Base-by-base conservation (phyloP, 1,139 yeast genomes). In the Debaryomyces psychrophilus region DNA sequence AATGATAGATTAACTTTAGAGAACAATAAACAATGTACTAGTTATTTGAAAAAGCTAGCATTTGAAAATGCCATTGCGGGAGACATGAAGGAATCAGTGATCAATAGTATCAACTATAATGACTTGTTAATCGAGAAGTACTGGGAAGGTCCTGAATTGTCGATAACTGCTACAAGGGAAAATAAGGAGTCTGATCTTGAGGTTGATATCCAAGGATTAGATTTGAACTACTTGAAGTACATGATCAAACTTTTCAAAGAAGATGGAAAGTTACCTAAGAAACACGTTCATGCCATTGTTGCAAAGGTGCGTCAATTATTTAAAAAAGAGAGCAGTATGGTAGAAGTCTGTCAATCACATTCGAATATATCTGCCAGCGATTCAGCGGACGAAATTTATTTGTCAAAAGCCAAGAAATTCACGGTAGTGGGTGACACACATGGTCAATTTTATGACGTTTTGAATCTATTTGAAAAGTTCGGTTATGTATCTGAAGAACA, bases 371-470 rank as follows among this genome's bases (percentile, higher is more conserved):
- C 48, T 14, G 11, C 36, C n/a, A 33, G n/a, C 5, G 15, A 44
- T n/a, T 41, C 51, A 1, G 22, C 33, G 7, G 66, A 60, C 40
- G 58, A 52, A 29, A 55, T 68, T 7, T 20, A 63, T 5, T 57
- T 69, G 40, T 49, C 55, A 4, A 55, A 57, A 17, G 77, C 71
- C 18, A 62, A 64, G 52, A 73, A 65, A 49, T 73, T 95, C 40
- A 90, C 98, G 0, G 87, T 93, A 8, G 95, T 96, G 55, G 99
- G 99, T 53, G 99, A 93, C 63, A 93, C 98, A 0, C 99, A 93
- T 62, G 99, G 99, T 31, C 99, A 93, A 65, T 90, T 87, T 62
- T 93, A 80, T 60, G 99, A 93, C 62, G 82, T 93, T 43, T 69
- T 92, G 59, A 87, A 92, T 62, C 77, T 93, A 44, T 93, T 93